These are phyloP conservation scores for Hericium erinaceus DNA, from an alignment of 768 basidiomycete species.

Conservation along the genomic window DNA sequence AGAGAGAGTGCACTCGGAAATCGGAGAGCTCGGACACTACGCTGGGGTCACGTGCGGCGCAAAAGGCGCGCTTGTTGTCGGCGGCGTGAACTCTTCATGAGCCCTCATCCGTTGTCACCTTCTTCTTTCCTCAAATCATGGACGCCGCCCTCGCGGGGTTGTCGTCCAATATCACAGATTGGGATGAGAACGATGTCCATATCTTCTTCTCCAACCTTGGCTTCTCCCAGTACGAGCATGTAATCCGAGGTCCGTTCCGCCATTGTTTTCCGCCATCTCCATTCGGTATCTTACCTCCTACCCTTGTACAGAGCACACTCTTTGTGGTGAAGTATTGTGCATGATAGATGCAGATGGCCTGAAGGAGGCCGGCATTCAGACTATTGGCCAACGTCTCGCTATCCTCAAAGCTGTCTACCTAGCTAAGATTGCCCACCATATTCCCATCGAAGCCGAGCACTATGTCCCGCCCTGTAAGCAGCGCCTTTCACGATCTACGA, in stretches of 20 bases:
- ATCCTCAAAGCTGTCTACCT: constrained; percentile 91
- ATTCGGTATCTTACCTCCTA: neutral
- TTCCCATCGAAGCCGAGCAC: constrained; percentile 75
- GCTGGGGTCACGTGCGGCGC: constrained; percentile 1
- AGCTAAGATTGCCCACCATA: constrained; percentile 73
- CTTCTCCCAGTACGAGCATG: constrained; percentile 74
- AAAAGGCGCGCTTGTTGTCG: neutral
- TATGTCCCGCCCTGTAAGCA: constrained; percentile 84
- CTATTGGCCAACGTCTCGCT: constrained; percentile 83
- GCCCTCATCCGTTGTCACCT: neutral
- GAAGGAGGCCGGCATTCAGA: constrained; percentile 80
- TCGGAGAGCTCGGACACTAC: neutral
- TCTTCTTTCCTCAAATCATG: constrained; percentile 15
- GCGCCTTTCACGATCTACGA: too few relatives aligned
- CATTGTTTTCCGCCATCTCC: constrained; percentile 10
- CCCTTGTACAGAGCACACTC: constrained; percentile 63
- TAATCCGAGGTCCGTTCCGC: constrained; percentile 59
- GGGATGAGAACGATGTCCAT: constrained; percentile 75
- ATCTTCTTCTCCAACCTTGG: constrained; percentile 71
- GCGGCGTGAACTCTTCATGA: neutral
- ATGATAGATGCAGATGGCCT: constrained; percentile 77
- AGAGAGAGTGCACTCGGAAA: neutral
- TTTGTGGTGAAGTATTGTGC: constrained; percentile 85
- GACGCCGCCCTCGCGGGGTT: constrained; percentile 22
- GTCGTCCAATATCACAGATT: constrained; percentile 35